Conservation (phyloP, 83 land plant genomes). For the Picea abies region DNA sequence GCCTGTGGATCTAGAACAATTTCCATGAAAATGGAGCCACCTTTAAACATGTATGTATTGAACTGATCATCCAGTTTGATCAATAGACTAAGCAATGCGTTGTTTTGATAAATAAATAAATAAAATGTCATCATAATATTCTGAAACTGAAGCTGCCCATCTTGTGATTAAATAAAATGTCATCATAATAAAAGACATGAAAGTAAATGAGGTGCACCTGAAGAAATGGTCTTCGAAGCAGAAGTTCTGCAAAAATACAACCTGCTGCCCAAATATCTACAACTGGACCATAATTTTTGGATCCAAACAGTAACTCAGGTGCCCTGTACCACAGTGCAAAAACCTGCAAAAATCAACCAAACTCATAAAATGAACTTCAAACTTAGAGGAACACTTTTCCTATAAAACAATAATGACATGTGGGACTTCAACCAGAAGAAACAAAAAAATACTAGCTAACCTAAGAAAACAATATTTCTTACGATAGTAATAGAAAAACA, state of each 20-base stretch:
- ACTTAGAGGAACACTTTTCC: too few relatives aligned
- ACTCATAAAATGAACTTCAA: background rate
- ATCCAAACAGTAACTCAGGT: slow-evolving; percentile 92
- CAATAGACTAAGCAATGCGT: background rate
- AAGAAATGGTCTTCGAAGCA: slow-evolving; percentile 89
- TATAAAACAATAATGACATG: too few relatives aligned
- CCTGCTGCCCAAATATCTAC: slow-evolving; percentile 99
- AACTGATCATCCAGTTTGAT: background rate
- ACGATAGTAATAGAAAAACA: background rate
- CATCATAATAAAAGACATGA: background rate
- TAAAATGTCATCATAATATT: background rate
- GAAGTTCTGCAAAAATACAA: slow-evolving; percentile 97
- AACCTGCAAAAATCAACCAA: slow-evolving; percentile 54
- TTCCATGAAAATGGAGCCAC: background rate
- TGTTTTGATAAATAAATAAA: background rate
- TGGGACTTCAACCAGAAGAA: too few relatives aligned
- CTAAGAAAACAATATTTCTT: background rate
- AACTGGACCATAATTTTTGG: slow-evolving; percentile 92
- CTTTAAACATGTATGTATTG: background rate
- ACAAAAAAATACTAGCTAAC: too few relatives aligned
- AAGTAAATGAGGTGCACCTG: slow-evolving; percentile 45
- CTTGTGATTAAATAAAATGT: background rate
- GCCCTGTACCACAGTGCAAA: slow-evolving; percentile 99
- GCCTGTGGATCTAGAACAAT: too few relatives aligned
- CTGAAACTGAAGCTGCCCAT: background rate